phyloP scores from a whole-genome alignment of 305 asterid species.

The Stenogyne calaminthoides region DNA sequence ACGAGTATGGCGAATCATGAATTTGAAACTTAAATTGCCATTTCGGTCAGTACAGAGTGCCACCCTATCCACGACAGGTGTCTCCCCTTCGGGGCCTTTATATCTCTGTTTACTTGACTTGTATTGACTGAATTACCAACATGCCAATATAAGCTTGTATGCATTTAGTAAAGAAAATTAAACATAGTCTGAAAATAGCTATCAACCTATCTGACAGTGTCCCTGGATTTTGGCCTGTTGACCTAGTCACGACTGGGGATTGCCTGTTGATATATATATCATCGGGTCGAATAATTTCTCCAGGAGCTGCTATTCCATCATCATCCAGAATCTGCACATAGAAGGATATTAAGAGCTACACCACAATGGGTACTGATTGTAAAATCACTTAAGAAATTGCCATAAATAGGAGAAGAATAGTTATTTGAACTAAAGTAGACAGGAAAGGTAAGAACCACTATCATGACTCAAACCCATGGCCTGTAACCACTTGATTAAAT shows the following conservation, averaged over 20 bases:
- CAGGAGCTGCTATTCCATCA: slow-evolving; percentile 97
- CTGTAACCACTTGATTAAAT: too few species aligned
- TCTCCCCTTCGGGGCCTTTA: slow-evolving; percentile 86
- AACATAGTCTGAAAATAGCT: slow-evolving; percentile 26
- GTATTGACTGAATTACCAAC: slow-evolving; percentile 53
- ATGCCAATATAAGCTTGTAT: slow-evolving; percentile 22
- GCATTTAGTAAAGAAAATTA: slow-evolving; percentile 21
- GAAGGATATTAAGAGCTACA: slow-evolving; percentile 20
- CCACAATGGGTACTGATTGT: slow-evolving; percentile 10
- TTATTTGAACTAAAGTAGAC: slow-evolving; percentile 12
- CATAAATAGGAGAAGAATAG: not conserved
- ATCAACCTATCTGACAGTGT: slow-evolving; percentile 58
- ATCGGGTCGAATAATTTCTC: slow-evolving; percentile 70
- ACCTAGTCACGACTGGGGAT: slow-evolving; percentile 58
- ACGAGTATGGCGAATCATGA: slow-evolving; percentile 96
- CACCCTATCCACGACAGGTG: slow-evolving; percentile 86
- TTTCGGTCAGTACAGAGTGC: slow-evolving; percentile 69
- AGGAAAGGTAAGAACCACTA: too few species aligned
- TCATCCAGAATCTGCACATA: slow-evolving; percentile 71
- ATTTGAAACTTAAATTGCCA: slow-evolving; percentile 62
- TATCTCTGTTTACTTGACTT: slow-evolving; percentile 59
- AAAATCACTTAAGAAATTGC: not conserved
- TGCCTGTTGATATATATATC: slow-evolving; percentile 76
- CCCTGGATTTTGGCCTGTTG: slow-evolving; percentile 30
- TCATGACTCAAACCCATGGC: too few species aligned